Conservation (phyloP, 2,329 filamentous ascomycete genomes). For the Parastagonospora nodorum region DNA sequence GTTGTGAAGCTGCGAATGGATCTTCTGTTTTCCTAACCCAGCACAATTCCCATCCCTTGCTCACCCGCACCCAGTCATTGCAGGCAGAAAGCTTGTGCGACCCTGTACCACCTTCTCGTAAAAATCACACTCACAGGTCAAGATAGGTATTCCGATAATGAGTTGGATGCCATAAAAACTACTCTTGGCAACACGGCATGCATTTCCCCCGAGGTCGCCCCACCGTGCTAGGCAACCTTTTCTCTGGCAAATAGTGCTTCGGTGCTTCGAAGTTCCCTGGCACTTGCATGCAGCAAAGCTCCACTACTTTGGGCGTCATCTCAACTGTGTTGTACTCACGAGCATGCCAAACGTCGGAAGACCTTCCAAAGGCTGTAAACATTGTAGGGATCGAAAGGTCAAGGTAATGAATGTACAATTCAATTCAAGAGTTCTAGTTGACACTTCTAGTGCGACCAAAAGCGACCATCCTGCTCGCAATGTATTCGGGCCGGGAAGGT, state of each 20-base stretch:
- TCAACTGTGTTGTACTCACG: neutral
- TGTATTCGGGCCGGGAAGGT: conserved; percentile 32
- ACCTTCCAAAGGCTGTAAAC: conserved; percentile 31
- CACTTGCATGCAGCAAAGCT: neutral
- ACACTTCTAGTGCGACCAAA: conserved; percentile 35
- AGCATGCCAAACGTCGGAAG: conserved; percentile 31
- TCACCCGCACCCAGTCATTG: too few relatives aligned
- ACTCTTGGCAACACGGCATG: neutral
- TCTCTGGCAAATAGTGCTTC: neutral
- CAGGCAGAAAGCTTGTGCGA: too few relatives aligned
- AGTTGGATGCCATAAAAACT: too few relatives aligned
- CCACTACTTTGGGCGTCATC: neutral
- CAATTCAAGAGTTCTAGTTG: neutral
- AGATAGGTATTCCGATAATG: too few relatives aligned
- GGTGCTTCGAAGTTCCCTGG: neutral
- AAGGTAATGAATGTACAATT: conserved; percentile 9
- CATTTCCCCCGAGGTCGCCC: neutral
- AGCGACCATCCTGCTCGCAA: conserved; percentile 40
- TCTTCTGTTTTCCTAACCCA: too few relatives aligned
- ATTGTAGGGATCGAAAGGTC: conserved; percentile 32
- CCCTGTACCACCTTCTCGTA: too few relatives aligned
- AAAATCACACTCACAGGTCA: too few relatives aligned
- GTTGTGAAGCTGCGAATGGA: too few relatives aligned
- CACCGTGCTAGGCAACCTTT: neutral
- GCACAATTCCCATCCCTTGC: too few relatives aligned